Evolutionary conservation across 2,329 filamentous ascomycete genomes (phyloP).

Genomic region (Sporothrix protearum): DNA sequence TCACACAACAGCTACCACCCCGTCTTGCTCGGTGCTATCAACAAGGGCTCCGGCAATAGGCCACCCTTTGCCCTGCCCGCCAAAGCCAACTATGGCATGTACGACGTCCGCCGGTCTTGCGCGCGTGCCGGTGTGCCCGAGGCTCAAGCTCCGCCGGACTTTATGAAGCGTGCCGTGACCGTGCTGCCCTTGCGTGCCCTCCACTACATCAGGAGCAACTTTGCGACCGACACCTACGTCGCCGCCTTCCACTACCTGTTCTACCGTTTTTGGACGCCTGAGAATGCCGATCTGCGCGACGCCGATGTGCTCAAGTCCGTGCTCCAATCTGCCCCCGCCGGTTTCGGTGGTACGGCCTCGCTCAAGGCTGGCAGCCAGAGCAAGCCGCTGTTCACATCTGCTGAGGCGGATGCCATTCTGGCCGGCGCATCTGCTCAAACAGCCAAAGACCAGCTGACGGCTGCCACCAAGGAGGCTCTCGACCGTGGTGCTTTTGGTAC

Average conservation of each 20-base stretch:
- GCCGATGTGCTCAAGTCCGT: constrained; percentile 48
- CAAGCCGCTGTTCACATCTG: constrained; percentile 44
- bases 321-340: constrained; percentile 36
- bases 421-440: constrained; percentile 47
- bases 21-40: constrained; percentile 67
- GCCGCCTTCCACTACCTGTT: constrained; percentile 55
- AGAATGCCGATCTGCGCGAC: constrained; percentile 57
- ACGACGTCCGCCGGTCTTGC: constrained; percentile 43
- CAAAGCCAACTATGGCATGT: constrained; percentile 57
- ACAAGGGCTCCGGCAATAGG: constrained; percentile 61
- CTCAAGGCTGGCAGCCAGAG: background rate
- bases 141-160: constrained; percentile 41
- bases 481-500: constrained; percentile 69
- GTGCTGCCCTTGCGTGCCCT: constrained; percentile 61
- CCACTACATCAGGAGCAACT: constrained; percentile 60
- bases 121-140: constrained; percentile 39
- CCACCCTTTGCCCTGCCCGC: constrained; percentile 69
- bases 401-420: constrained; percentile 56
- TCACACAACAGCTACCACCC: constrained; percentile 57
- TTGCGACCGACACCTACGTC: constrained; percentile 49
- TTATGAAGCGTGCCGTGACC: constrained; percentile 45
- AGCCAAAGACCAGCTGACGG: constrained; percentile 44
- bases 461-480: constrained; percentile 58
- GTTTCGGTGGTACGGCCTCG: constrained; percentile 12
- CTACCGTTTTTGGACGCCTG: constrained; percentile 59